These are phyloP conservation scores for Luffa acutangula DNA, from an alignment of 306 rosid genomes.

Conservation along the genomic window DNA sequence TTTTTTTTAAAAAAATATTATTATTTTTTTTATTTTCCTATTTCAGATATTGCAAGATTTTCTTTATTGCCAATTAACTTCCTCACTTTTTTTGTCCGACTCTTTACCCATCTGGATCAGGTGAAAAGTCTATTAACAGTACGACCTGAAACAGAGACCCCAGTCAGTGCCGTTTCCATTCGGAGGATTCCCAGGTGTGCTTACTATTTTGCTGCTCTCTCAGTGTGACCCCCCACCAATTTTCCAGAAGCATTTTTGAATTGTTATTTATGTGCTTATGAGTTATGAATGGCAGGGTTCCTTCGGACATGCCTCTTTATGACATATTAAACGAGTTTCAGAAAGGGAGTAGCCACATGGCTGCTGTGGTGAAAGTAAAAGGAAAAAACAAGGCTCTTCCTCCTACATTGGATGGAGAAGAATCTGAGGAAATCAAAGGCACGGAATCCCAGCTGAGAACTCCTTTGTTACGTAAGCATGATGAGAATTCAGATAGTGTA, in stretches of 20 bases:
- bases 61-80: not conserved
- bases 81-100: not conserved
- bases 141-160: constrained; percentile 96
- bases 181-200: constrained; percentile 87
- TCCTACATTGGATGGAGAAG: constrained; percentile 35
- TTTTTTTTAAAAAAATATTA: too few relatives aligned
- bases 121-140: constrained; percentile 93
- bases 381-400: constrained; percentile 40
- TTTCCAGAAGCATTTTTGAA: not conserved
- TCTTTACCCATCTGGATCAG: constrained; percentile 26
- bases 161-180: constrained; percentile 86
- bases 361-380: constrained; percentile 75
- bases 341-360: constrained; percentile 98
- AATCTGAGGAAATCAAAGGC: constrained; percentile 28
- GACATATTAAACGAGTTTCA: constrained; percentile 96
- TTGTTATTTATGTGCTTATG: not conserved
- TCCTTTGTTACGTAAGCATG: constrained; percentile 55
- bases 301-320: constrained; percentile 94
- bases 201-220: not conserved
- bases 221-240: not conserved
- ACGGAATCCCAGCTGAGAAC: constrained; percentile 42
- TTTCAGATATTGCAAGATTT: not conserved
- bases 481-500: constrained; percentile 29
- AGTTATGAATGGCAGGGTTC: constrained; percentile 47
- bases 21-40: not conserved